These are phyloP conservation scores for Fagopyrum esculentum DNA, from an alignment of 148 eudicot genomes.

Conservation along the genomic window DNA sequence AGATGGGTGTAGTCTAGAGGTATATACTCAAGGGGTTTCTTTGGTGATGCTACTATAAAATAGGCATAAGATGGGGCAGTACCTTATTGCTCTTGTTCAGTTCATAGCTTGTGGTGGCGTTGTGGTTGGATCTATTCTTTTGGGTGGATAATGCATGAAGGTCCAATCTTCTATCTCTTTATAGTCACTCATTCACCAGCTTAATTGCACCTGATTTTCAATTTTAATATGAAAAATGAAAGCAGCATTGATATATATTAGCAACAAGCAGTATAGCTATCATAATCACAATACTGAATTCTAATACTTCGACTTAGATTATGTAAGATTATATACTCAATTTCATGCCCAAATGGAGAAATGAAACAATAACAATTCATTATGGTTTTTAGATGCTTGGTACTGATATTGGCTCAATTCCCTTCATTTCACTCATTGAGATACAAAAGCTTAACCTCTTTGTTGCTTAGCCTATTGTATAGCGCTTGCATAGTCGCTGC, in stretches of 20 bases:
- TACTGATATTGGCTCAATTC: slow-evolving; percentile 44
- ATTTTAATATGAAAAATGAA: neutral
- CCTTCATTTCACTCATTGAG: slow-evolving; percentile 62
- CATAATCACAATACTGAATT: neutral
- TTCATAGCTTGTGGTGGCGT: slow-evolving; percentile 69
- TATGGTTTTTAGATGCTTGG: slow-evolving; percentile 30
- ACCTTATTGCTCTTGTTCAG: slow-evolving; percentile 75
- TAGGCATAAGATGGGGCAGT: slow-evolving; percentile 59
- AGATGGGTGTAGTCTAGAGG: neutral
- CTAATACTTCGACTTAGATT: neutral
- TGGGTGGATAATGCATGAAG: slow-evolving; percentile 82
- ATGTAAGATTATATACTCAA: slow-evolving; percentile 41
- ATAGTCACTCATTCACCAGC: neutral
- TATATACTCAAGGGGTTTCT: neutral
- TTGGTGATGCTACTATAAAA: neutral
- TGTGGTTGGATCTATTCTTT: slow-evolving; percentile 55
- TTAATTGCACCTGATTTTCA: neutral
- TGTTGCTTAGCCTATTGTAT: slow-evolving; percentile 43
- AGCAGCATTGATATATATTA: neutral
- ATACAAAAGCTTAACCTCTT: slow-evolving; percentile 49
- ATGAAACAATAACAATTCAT: slow-evolving; percentile 43
- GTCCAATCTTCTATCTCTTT: slow-evolving; percentile 17
- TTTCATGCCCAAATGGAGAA: slow-evolving; percentile 33
- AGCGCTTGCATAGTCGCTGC: slow-evolving; percentile 62
- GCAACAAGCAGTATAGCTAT: neutral